Evolutionary conservation across 2,329 filamentous ascomycete species (phyloP).

Genomic region (Colletotrichum noveboracense): DNA sequence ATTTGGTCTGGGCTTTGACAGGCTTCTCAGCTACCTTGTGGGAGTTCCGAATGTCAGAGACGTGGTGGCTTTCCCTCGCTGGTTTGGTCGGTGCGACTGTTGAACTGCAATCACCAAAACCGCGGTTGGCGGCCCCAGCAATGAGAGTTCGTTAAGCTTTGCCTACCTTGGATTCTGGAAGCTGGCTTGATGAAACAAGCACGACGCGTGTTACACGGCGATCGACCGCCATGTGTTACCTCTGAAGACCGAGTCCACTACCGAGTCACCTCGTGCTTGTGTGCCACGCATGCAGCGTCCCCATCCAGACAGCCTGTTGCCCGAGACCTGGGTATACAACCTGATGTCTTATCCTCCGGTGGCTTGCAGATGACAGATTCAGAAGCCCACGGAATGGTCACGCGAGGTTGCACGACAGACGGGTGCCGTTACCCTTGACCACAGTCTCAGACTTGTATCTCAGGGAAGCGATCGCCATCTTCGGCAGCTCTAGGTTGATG

Average conservation of each 20-base stretch:
- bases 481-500: background rate
- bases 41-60: constrained; percentile 85
- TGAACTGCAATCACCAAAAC: constrained; percentile 32
- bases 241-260: background rate
- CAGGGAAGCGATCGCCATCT: background rate
- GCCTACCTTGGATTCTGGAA: constrained; percentile 39
- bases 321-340: background rate
- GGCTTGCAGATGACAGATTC: constrained; percentile 6
- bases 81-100: constrained; percentile 67
- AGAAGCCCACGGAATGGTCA: background rate
- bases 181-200: constrained; percentile 21
- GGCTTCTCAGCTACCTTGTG: constrained; percentile 81
- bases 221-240: background rate
- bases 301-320: background rate
- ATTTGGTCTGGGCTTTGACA: constrained; percentile 89
- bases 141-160: constrained; percentile 42
- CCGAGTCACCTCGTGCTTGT: constrained; percentile 1
- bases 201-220: background rate
- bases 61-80: constrained; percentile 84
- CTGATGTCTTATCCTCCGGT: background rate
- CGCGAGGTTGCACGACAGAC: constrained; percentile 9
- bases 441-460: background rate
- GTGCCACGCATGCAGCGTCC: background rate
- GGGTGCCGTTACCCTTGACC: background rate
- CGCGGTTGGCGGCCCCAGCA: background rate